Evolutionary conservation across 202 grass and related monocot species (phyloP), one percentile per base, ranked within the genome.

Genomic region (Panicum virgatum): DNA sequence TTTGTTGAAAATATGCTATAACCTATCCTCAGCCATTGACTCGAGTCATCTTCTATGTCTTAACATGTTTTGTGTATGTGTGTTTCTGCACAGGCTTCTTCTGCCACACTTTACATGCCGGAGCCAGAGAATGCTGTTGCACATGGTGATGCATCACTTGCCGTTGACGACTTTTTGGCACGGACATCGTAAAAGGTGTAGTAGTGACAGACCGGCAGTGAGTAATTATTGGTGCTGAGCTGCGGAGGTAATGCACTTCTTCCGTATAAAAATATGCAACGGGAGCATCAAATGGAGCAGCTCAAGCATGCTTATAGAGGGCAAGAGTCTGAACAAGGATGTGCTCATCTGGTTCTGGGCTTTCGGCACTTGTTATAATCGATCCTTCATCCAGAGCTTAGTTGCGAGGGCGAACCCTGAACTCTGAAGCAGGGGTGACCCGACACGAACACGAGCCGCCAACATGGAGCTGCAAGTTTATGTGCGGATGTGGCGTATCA

Each of bases 51-150:
- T 67, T 23, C 20, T 58, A 22, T 62, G 32, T 71, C 39, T 82
- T 82, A 43, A 82, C 30, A 8, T n/a, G 7, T 9, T 40, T 39
- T 14, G n/a, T n/a, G n/a, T 22, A n/a, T 54, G 6, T 76, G 20
- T 59, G 22, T 48, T 85, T 64, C 38, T 71, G 13, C 12, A 26
- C 85, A 98, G 95, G 84, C 84, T 72, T 91, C 95, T 67, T 76
- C 91, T 47, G 38, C 82, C 30, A 88, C 72, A 18, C 88, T 98
- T 67, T 94, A 84, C 88, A 94, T 98, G 92, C 95, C 95, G 9
- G 95, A 98, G 74, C 90, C 88, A 82, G 95, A 98, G 83, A 91
- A 94, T 83, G 95, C 95, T 23, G 95, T 94, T 77, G 79, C 95
- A 39, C 95, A 98, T 90, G 95, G 95, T 57, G 95, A 98, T 62